phyloP scores from a whole-genome alignment of 805 yeast species.

The Scheffersomyces lignosus region DNA sequence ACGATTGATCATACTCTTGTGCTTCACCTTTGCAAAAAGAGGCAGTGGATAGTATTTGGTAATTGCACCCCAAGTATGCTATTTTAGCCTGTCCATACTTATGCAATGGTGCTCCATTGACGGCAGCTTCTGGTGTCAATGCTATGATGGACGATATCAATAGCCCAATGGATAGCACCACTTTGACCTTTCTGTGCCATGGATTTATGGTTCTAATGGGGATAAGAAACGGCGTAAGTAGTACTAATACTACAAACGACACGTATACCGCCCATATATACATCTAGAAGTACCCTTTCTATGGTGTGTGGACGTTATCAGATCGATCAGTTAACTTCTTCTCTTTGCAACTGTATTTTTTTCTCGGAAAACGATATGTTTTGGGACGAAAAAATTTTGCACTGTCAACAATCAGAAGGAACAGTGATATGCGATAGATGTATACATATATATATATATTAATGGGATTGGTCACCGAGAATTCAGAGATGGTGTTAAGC shows the following conservation, averaged over 20 bases:
- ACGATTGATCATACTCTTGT: constrained; percentile 8
- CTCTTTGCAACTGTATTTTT: too few relatives aligned
- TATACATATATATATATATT: too few relatives aligned
- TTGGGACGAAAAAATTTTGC: background rate
- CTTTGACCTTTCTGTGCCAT: constrained; percentile 3
- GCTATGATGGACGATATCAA: constrained; percentile 11
- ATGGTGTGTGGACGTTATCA: background rate
- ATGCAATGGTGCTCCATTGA: constrained; percentile 31
- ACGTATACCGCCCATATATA: constrained; percentile 8
- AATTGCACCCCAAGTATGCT: constrained; percentile 32
- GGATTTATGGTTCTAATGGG: constrained; percentile 4
- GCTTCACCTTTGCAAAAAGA: constrained; percentile 19
- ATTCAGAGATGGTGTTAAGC: too few relatives aligned
- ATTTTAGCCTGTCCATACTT: constrained; percentile 27
- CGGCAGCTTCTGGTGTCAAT: constrained; percentile 27
- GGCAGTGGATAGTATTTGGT: constrained; percentile 18
- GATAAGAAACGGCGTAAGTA: constrained; percentile 16
- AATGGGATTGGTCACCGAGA: too few relatives aligned
- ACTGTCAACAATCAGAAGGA: too few relatives aligned
- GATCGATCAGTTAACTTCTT: background rate
- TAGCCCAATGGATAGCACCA: constrained; percentile 7
- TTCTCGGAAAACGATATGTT: background rate
- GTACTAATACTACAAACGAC: constrained; percentile 11
- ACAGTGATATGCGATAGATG: too few relatives aligned
- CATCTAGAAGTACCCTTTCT: background rate